Conservation (phyloP, 2,329 filamentous ascomycete genomes). For the Chaetomium olivaceum region DNA sequence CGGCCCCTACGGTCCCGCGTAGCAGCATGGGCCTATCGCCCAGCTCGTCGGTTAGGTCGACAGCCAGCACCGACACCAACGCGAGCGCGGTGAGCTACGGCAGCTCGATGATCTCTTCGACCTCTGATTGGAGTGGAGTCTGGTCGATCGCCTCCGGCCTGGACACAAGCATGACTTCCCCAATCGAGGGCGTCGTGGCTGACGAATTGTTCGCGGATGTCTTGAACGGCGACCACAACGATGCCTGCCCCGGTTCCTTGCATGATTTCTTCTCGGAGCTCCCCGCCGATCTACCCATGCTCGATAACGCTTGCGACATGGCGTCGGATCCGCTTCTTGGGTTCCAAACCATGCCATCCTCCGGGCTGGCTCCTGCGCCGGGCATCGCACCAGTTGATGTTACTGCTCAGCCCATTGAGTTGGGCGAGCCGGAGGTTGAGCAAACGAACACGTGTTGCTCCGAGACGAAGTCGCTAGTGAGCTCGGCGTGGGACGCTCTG, state of each 20-base stretch:
- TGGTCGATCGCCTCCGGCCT: constrained; percentile 46
- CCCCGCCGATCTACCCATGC: constrained; percentile 40
- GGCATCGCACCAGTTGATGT: constrained; percentile 43
- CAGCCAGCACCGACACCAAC: constrained; percentile 42
- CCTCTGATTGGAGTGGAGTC: constrained; percentile 46
- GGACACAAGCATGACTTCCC: constrained; percentile 49
- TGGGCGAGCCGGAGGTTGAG: constrained; percentile 24
- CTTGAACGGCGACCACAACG: constrained; percentile 27
- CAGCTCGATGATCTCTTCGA: constrained; percentile 48
- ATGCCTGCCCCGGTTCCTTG: constrained; percentile 35
- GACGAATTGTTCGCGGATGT: constrained; percentile 35
- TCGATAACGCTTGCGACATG: constrained; percentile 27
- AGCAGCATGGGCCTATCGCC: constrained; percentile 47
- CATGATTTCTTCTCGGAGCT: constrained; percentile 45
- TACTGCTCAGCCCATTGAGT: constrained; percentile 26
- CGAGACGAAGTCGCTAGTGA: constrained; percentile 45
- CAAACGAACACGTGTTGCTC: constrained; percentile 33
- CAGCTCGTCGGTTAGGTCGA: constrained; percentile 52
- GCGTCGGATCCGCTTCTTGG: constrained; percentile 42
- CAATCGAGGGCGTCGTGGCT: constrained; percentile 41
- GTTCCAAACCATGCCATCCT: constrained; percentile 18
- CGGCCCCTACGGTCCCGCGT: constrained; percentile 32
- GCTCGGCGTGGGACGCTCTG: constrained; percentile 48
- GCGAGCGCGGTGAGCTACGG: constrained; percentile 42
- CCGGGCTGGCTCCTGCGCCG: constrained; percentile 38